Conservation (phyloP, 2,329 filamentous ascomycete species). For the Xylaria sp. region DNA sequence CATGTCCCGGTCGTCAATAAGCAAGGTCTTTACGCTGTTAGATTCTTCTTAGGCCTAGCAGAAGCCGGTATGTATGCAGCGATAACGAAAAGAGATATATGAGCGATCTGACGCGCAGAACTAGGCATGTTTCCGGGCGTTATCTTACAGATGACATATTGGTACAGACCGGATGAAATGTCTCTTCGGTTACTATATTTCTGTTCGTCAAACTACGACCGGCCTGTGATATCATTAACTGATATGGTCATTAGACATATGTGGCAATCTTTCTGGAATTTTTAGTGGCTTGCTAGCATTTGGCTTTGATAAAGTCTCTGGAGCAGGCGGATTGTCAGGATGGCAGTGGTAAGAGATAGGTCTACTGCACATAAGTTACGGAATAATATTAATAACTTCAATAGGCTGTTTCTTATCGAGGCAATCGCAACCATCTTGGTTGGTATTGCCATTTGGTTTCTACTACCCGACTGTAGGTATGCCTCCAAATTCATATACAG, state of each 20-base stretch:
- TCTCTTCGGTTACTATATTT: conserved; percentile 57
- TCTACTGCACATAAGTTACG: not conserved
- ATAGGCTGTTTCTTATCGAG: conserved; percentile 55
- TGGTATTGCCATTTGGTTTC: conserved; percentile 60
- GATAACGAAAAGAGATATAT: not conserved
- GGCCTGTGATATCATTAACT: not conserved
- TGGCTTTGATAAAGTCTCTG: conserved; percentile 43
- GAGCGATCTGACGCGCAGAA: conserved; percentile 29
- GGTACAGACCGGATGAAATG: conserved; percentile 61
- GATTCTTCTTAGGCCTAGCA: conserved; percentile 53
- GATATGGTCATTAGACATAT: conserved; percentile 39
- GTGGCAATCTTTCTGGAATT: conserved; percentile 46
- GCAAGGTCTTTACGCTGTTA: conserved; percentile 50
- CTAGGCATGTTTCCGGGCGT: conserved; percentile 54
- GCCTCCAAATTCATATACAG: no score
- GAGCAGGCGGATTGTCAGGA: conserved; percentile 44
- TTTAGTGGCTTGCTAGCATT: conserved; percentile 42
- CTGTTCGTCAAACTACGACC: conserved; percentile 46
- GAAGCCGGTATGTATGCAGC: conserved; percentile 47
- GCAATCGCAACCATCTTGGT: conserved; percentile 58
- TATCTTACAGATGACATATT: conserved; percentile 57
- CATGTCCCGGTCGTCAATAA: conserved; percentile 52
- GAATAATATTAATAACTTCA: conserved; percentile 4
- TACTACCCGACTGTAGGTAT: conserved; percentile 62
- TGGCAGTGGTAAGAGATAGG: conserved; percentile 45